Evolutionary conservation across 2,329 filamentous ascomycete species (phyloP), one percentile per base, ranked within the genome.

Genomic region (Ceratocystis lukuohia): DNA sequence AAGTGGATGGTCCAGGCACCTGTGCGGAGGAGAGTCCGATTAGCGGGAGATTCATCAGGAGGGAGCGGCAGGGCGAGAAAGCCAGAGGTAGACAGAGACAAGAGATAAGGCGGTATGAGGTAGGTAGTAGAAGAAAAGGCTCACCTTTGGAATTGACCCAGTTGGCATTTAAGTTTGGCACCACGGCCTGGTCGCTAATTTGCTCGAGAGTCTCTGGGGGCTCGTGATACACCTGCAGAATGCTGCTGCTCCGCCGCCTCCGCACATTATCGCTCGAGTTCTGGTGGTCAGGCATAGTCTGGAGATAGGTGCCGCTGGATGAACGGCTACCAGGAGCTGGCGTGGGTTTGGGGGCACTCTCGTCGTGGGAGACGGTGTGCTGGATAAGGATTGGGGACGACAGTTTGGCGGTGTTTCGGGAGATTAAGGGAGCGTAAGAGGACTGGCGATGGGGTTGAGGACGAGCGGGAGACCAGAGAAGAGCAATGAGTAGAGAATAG

Each of bases 81-180:
- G 1, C 10, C 8, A 0, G 17, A 37, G n/a, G 5, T 6, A 28
- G 28, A 37, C 15, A n/a, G 56, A 17, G 56, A 59, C 17, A 30
- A 30, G 10, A n/a, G 25, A 17, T 12, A 22, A 33, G 10, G 12
- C 6, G 8, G 22, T 15, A 25, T 15, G 12, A 17, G 25, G 17
- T 17, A 28, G 25, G 7, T 17, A 53, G 20, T 5, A 45, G 61
- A 37, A 67, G 71, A 62, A 73, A 59, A 33, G 56, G 61, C 45
- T 56, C 67, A 97, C 94, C 94, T 85, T 99, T 99, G 73, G 92
- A 90, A 77, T 97, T 97, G 71, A 96, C 95, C 94, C 94, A 99
- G 79, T 96, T 90, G 71, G 94, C 91, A 77, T 99, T 99, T 74
- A 96, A 79, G 74, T 99, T 99, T 64, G 94, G 94, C 72, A 96